Base-by-base conservation (phyloP, 1,139 yeast species). In the Eremothecium gossypii region DNA sequence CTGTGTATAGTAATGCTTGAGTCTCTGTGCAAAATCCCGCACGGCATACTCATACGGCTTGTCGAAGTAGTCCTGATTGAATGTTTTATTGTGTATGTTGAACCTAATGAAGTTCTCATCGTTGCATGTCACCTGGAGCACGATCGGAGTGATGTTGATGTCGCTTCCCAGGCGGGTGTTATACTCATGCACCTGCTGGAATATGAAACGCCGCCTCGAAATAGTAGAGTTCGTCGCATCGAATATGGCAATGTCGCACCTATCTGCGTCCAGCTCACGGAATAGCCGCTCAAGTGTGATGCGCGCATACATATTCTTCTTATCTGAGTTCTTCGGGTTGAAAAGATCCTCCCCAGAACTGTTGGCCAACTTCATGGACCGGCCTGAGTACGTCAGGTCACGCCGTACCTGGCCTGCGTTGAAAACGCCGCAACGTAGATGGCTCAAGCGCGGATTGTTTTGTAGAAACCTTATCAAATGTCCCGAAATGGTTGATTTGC, bases 141-240 rank as follows among this genome's bases (percentile, higher is more conserved):
- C 58, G 12, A 71, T 48, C 2, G 68, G 68, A 27, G 58, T 55
- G n/a, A 64, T 50, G 32, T 48, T 56, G 29, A 53, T 50, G 34
- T 33, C 53, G 41, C 47, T 54, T 32, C 36, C 45, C 38, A 26
- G 17, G 13, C 41, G 50, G 45, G 46, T 50, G 51, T 50, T 57
- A 39, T 49, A 50, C 4, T 41, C 27, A 12, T 49, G 45, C 14
- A 67, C 55, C 8, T 57, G 52, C 6, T 57, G 46, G 27, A 63
- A 53, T n/a, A 67, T 57, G 42, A 50, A 57, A 7, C 58, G 53
- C 52, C 84, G 66, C 55, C 91, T 69, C 12, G 66, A 69, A 8
- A 54, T 52, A 2, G 83, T 77, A 1, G 84, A 74, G 56, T 80
- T 79, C 7, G 89, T 81, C 31, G 89, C 89, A 59, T 81, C 89